A percentile compares a stretch with the other conserved stretches of the same genome.
Evolutionary conservation across 2,329 filamentous ascomycete species (phyloP).

Genomic region (Pyrenophora teres): DNA sequence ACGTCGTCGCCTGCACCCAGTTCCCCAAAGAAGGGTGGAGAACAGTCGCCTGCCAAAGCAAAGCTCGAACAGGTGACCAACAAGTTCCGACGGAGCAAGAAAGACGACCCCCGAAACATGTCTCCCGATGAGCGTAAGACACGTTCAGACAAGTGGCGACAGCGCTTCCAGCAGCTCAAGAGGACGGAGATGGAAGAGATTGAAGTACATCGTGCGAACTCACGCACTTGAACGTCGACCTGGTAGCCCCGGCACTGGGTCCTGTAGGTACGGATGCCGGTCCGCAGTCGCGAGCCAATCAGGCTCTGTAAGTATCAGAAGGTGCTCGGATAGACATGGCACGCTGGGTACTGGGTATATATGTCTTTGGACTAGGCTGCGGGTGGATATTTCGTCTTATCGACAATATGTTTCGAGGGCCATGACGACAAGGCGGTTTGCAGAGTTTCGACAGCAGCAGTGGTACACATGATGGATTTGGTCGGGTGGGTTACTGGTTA

Average conservation of each 20-base stretch:
- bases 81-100: conserved; percentile 49
- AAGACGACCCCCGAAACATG: conserved; percentile 43
- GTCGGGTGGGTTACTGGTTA: conserved; percentile 1
- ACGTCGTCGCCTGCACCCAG: conserved; percentile 32
- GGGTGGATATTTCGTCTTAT: not conserved
- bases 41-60: conserved; percentile 52
- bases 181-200: conserved; percentile 36
- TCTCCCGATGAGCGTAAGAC: conserved; percentile 45
- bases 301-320: not conserved
- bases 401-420: not conserved
- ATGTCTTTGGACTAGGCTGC: not conserved
- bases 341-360: no score
- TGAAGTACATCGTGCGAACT: conserved; percentile 25
- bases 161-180: conserved; percentile 44
- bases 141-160: conserved; percentile 45
- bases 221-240: conserved; percentile 5
- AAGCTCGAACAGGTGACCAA: conserved; percentile 55
- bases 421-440: not conserved
- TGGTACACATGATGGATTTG: not conserved
- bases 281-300: no score
- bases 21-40: conserved; percentile 45
- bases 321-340: no score
- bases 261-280: no score
- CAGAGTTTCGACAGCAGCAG: not conserved
- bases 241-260: no score